Base-by-base conservation (phyloP, 768 basidiomycete genomes). In the Mrakia frigida region DNA sequence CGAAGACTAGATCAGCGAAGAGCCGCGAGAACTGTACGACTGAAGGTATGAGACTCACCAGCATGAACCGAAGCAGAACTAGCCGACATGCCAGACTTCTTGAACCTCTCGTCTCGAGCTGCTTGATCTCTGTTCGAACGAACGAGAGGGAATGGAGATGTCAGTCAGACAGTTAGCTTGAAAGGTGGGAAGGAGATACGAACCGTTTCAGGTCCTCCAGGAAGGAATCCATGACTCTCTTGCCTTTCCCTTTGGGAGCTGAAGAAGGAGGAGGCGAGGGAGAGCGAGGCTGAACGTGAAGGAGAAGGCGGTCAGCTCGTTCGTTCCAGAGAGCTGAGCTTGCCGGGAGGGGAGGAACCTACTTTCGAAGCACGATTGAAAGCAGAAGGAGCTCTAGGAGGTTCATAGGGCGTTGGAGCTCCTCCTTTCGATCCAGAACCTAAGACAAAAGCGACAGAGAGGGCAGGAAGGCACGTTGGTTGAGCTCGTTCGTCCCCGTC, bases 221-320 rank as follows among this genome's bases (percentile, higher is more conserved):
- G 82, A 98, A 99, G 2, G 90, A 84, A 83, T 98, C 95, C 93
- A 98, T 98, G 0, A 92, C 93, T 70, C 96, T 89, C 82, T 93
- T 97, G 3, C 97, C 97, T 82, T 93, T 97, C 0, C 92, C 90
- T 82, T 90, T 93, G 0, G 89, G 87, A 11, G 65, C 87, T 0
- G 63, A 79, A 4, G 70, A 35, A 6, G 73, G 73, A 10, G 77
- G 70, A 14, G 77, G 77, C 31, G 69, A 65, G 11, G 50, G 52
- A 43, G 73, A 60, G 37, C 61, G 68, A 39, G 69, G 71, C 59
- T 79, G 56, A 6, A 18, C 77, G 56, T 65, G 31, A 43, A 23
- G 71, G 60, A 63, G 37, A 73, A 63, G 1, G 75, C 74, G 77
- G 77, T 81, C 35, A 13, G 61, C 35, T 23, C 11, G 35, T 10